A percentile compares a stretch with the other conserved stretches of the same genome.
Conservation (phyloP, 805 yeast species). For the Yamadazyma takamatsuzukensis region DNA sequence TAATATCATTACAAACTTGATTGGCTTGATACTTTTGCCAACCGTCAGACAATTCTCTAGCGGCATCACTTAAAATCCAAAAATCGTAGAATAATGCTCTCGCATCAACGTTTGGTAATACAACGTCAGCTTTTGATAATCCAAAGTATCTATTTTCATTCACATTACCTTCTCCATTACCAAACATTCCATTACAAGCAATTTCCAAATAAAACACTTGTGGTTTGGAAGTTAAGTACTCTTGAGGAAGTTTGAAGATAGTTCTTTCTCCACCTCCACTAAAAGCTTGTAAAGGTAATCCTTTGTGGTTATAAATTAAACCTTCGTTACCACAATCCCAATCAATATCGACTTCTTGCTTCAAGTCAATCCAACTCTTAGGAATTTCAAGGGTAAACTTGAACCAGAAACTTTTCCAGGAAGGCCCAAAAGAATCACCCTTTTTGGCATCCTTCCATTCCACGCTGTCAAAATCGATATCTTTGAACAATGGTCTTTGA, state of each 20-base stretch:
- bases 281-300: slow-evolving; percentile 75
- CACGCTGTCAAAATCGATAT: slow-evolving; percentile 45
- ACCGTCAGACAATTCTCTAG: slow-evolving; percentile 74
- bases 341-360: slow-evolving; percentile 58
- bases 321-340: slow-evolving; percentile 92
- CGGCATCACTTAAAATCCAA: slow-evolving; percentile 87
- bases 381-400: slow-evolving; percentile 66
- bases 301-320: slow-evolving; percentile 63
- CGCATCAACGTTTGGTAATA: slow-evolving; percentile 78
- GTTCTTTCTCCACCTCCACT: slow-evolving; percentile 83
- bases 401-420: slow-evolving; percentile 98
- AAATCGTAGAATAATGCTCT: slow-evolving; percentile 75
- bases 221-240: slow-evolving; percentile 46
- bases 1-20: slow-evolving; percentile 72
- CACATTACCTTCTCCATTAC: slow-evolving; percentile 60
- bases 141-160: slow-evolving; percentile 70
- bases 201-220: slow-evolving; percentile 80
- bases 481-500: slow-evolving; percentile 59
- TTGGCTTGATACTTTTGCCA: slow-evolving; percentile 80
- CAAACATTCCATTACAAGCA: slow-evolving; percentile 94
- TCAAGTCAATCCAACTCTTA: slow-evolving; percentile 44
- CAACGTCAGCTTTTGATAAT: slow-evolving; percentile 68
- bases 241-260: slow-evolving; percentile 64
- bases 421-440: slow-evolving; percentile 85
- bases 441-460: slow-evolving; percentile 56